These are phyloP conservation scores for Podospora pseudopauciseta DNA, from an alignment of 495 filamentous ascomycete species.

Conservation along the genomic window DNA sequence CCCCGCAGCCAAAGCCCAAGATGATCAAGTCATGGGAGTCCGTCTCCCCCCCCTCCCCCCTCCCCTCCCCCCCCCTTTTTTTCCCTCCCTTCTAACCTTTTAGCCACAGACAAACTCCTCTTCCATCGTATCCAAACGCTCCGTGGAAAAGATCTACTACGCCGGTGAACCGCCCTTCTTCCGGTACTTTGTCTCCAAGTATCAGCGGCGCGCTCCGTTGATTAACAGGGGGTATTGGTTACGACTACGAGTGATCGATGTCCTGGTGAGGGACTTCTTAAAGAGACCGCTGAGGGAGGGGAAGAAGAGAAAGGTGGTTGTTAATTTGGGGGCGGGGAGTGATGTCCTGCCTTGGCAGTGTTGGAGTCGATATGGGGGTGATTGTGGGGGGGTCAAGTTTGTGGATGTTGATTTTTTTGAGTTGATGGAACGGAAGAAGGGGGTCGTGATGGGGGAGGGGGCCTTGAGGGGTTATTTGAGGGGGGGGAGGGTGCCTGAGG, in stretches of 20 bases:
- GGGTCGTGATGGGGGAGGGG: conserved; percentile 57
- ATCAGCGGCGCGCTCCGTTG: conserved; percentile 71
- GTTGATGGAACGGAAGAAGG: conserved; percentile 70
- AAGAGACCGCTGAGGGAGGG: conserved; percentile 7
- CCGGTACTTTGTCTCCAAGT: conserved; percentile 80
- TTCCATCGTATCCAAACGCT: conserved; percentile 85
- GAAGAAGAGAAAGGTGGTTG: conserved; percentile 63
- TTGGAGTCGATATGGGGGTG: conserved; percentile 56
- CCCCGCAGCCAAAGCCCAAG: conserved; percentile 37
- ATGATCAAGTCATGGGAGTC: conserved; percentile 70
- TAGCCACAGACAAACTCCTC: conserved; percentile 72
- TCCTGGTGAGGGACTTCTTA: conserved; percentile 68
- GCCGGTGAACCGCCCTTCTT: conserved; percentile 69
- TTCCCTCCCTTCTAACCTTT: not conserved
- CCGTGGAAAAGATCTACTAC: conserved; percentile 80
- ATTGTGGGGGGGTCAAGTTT: conserved; percentile 56
- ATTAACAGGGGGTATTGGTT: conserved; percentile 90
- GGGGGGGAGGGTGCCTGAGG: not conserved
- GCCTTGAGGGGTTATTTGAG: conserved; percentile 47
- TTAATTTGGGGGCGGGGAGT: conserved; percentile 90
- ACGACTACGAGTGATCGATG: conserved; percentile 74
- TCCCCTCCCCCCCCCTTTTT: not conserved
- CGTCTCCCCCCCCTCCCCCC: conserved; percentile 30
- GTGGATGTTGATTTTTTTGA: conserved; percentile 86
- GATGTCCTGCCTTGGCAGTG: conserved; percentile 90